Conservation (phyloP, 1,284 basidiomycete genomes). For the Marasmius sp. region DNA sequence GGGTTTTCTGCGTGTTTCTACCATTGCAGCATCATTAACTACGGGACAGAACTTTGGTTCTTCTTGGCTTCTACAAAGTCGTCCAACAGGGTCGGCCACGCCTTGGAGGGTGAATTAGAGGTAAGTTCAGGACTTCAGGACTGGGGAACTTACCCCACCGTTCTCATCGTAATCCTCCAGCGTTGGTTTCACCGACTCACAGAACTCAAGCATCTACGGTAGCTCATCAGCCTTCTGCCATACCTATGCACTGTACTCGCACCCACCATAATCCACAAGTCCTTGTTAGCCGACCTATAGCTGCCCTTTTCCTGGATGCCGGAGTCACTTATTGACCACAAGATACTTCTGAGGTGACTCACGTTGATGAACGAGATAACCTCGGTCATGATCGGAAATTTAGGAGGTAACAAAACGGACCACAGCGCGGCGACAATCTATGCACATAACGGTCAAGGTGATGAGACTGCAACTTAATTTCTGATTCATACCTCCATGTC, state of each 20-base stretch:
- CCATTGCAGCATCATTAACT: too few species aligned
- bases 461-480: neutral
- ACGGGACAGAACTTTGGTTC: slow-evolving; percentile 3
- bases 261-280: slow-evolving; percentile 81
- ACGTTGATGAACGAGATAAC: slow-evolving; percentile 66
- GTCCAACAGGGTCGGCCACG: slow-evolving; percentile 77
- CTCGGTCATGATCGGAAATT: slow-evolving; percentile 62
- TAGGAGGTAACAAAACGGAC: slow-evolving; percentile 65
- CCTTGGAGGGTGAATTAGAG: slow-evolving; percentile 39
- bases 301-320: slow-evolving; percentile 52
- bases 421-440: slow-evolving; percentile 73
- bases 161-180: slow-evolving; percentile 63
- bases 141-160: slow-evolving; percentile 57
- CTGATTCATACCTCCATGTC: slow-evolving; percentile 66
- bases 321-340: neutral
- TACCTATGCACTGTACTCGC: neutral
- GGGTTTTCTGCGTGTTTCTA: too few species aligned
- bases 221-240: slow-evolving; percentile 10
- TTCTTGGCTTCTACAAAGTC: slow-evolving; percentile 73
- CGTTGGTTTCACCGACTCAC: slow-evolving; percentile 56
- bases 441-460: neutral
- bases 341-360: slow-evolving; percentile 21
- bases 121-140: neutral
- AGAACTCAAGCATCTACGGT: slow-evolving; percentile 70
- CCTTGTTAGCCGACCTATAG: slow-evolving; percentile 77